Evolutionary conservation across 805 yeast species (phyloP).

Genomic region (Pichia heedii): DNA sequence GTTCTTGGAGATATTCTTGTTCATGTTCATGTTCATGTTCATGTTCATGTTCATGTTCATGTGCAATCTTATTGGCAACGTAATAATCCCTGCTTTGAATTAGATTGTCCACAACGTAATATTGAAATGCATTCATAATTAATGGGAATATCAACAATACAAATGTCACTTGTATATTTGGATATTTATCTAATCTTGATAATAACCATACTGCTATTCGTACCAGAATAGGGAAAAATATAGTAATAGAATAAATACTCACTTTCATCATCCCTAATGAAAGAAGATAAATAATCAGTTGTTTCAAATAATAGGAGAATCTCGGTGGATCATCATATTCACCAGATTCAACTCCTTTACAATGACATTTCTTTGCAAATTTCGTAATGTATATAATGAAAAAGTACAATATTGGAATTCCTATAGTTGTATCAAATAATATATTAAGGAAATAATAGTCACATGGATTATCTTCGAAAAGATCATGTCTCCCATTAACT

Average conservation of each 20-base stretch:
- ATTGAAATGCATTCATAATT: conserved; percentile 64
- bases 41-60: not conserved
- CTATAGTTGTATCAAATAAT: conserved; percentile 86
- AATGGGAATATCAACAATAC: conserved; percentile 81
- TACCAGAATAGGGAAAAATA: conserved; percentile 59
- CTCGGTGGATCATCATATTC: conserved; percentile 60
- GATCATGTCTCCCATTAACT: conserved; percentile 17
- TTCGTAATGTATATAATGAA: conserved; percentile 12
- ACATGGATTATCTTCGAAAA: conserved; percentile 56
- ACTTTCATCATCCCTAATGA: conserved; percentile 54
- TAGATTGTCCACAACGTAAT: conserved; percentile 62
- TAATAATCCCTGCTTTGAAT: conserved; percentile 47
- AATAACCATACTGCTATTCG: conserved; percentile 62
- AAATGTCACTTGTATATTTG: conserved; percentile 74
- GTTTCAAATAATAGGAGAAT: conserved; percentile 60
- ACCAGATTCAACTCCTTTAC: conserved; percentile 43
- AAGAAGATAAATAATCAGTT: conserved; percentile 55
- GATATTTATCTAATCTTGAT: conserved; percentile 76
- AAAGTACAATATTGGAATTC: conserved; percentile 72
- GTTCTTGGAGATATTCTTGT: too few relatives aligned
- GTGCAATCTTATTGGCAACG: conserved; percentile 11
- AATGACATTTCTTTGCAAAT: not conserved
- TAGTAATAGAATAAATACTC: conserved; percentile 45
- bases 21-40: not conserved
- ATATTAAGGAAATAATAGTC: conserved; percentile 91